These are phyloP conservation scores for Alnus rubra DNA, from an alignment of 306 rosid genomes.

Conservation along the genomic window DNA sequence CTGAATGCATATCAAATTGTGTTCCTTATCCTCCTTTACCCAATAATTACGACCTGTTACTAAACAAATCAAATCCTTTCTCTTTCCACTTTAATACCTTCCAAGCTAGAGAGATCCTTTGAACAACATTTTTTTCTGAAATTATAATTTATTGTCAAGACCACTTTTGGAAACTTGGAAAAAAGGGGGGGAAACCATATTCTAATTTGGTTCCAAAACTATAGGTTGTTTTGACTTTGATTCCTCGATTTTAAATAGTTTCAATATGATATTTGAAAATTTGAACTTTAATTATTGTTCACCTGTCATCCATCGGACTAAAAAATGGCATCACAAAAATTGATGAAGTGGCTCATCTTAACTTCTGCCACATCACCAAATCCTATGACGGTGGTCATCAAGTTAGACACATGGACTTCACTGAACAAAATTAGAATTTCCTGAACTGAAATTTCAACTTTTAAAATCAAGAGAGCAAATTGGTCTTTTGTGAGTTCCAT, in stretches of 20 bases:
- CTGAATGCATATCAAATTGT: background rate
- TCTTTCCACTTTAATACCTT: no score
- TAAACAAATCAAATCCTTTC: background rate
- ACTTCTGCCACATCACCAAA: background rate
- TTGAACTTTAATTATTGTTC: no score
- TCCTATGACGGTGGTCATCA: background rate
- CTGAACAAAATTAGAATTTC: background rate
- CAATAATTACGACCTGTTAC: background rate
- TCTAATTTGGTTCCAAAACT: background rate
- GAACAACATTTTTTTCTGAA: background rate
- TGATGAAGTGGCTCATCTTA: background rate
- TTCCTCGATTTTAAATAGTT: background rate
- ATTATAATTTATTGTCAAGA: background rate
- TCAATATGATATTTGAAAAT: background rate
- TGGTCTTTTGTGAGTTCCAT: no score
- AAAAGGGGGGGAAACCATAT: background rate
- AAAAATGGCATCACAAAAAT: background rate
- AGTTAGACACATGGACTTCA: background rate
- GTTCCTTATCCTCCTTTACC: background rate
- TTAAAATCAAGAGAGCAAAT: background rate
- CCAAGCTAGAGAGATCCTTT: no score
- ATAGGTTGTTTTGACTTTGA: background rate
- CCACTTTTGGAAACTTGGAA: background rate
- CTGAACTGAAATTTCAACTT: background rate
- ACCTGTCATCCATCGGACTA: background rate